Evolutionary conservation across 2,329 filamentous ascomycete genomes (phyloP).

Genomic region (Mollisia scopiformis): DNA sequence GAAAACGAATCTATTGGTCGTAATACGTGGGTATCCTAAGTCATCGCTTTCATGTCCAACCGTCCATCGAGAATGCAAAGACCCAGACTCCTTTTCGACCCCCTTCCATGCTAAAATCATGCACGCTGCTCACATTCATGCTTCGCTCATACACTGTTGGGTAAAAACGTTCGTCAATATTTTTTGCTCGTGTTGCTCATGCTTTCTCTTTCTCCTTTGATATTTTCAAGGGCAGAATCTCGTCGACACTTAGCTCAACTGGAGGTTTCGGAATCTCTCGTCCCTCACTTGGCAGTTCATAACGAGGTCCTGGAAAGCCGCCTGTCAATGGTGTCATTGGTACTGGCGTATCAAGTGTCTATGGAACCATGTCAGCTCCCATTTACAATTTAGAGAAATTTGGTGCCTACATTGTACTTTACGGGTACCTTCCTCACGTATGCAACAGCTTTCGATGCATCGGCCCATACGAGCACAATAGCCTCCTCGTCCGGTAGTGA

Average conservation of each 20-base stretch:
- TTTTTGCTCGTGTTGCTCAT: background rate
- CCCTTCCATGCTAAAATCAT: background rate
- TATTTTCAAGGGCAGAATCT: slow-evolving; percentile 13
- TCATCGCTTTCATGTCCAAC: background rate
- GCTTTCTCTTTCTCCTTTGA: slow-evolving; percentile 7
- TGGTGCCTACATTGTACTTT: slow-evolving; percentile 14
- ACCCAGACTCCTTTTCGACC: background rate
- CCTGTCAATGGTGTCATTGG: slow-evolving; percentile 13
- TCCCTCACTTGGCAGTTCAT: slow-evolving; percentile 20
- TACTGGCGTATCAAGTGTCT: slow-evolving; percentile 3
- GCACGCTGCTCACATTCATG: no score
- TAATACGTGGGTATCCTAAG: background rate
- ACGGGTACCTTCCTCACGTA: slow-evolving; percentile 39
- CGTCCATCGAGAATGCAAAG: background rate
- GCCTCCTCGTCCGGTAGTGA: slow-evolving; percentile 40
- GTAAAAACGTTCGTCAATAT: background rate
- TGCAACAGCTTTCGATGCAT: slow-evolving; percentile 37
- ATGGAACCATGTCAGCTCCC: background rate
- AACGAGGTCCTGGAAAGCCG: slow-evolving; percentile 4
- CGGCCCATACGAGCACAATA: slow-evolving; percentile 45
- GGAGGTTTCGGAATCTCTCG: slow-evolving; percentile 18
- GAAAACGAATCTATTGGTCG: background rate
- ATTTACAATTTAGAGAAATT: background rate
- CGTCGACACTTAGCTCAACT: slow-evolving; percentile 11
- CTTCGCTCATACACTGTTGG: background rate